Conservation (phyloP, 192 early-diverging fungal genomes). For the Martensiomyces pterosporus region DNA sequence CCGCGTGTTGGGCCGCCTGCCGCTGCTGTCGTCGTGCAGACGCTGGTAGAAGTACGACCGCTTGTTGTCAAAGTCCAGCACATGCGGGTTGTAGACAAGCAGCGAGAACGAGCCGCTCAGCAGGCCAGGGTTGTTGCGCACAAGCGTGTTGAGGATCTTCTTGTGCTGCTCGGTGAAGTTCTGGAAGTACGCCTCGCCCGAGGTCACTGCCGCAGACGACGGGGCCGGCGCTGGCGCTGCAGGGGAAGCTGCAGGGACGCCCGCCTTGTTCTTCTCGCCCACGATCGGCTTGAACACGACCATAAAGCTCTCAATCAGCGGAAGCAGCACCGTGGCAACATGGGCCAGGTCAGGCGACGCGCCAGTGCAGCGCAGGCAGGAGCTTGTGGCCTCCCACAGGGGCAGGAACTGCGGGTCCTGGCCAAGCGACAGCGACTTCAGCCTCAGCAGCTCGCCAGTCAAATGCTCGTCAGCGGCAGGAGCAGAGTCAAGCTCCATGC, state of each 20-base stretch:
- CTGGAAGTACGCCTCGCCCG: slow-evolving; percentile 70
- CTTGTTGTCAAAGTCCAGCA: slow-evolving; percentile 99
- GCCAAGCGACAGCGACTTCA: slow-evolving; percentile 42
- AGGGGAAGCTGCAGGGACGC: slow-evolving; percentile 13
- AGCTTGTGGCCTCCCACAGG: slow-evolving; percentile 78
- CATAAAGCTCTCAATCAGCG: slow-evolving; percentile 96
- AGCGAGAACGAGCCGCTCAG: slow-evolving; percentile 97
- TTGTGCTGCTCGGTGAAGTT: slow-evolving; percentile 89
- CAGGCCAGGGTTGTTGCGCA: slow-evolving; percentile 91
- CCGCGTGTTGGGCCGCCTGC: slow-evolving; percentile 2
- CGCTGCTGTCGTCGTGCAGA: slow-evolving; percentile 75
- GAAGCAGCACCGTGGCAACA: slow-evolving; percentile 88
- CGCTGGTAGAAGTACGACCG: slow-evolving; percentile 96
- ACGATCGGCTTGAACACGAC: slow-evolving; percentile 93
- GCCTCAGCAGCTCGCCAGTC: slow-evolving; percentile 34
- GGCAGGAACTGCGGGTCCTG: slow-evolving; percentile 51
- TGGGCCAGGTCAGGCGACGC: slow-evolving; percentile 78
- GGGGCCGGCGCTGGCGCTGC: slow-evolving; percentile 30
- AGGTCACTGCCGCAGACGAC: slow-evolving; percentile 10
- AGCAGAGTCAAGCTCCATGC: slow-evolving; percentile 7
- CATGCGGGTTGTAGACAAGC: slow-evolving; percentile 94
- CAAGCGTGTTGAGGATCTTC: slow-evolving; percentile 96
- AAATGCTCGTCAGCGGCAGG: slow-evolving; percentile 6
- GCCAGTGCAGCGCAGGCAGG: slow-evolving; percentile 66
- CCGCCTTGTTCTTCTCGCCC: slow-evolving; percentile 24